These are phyloP conservation scores for Talaromyces nanjingensis DNA, from an alignment of 495 filamentous ascomycete species.

Conservation along the genomic window DNA sequence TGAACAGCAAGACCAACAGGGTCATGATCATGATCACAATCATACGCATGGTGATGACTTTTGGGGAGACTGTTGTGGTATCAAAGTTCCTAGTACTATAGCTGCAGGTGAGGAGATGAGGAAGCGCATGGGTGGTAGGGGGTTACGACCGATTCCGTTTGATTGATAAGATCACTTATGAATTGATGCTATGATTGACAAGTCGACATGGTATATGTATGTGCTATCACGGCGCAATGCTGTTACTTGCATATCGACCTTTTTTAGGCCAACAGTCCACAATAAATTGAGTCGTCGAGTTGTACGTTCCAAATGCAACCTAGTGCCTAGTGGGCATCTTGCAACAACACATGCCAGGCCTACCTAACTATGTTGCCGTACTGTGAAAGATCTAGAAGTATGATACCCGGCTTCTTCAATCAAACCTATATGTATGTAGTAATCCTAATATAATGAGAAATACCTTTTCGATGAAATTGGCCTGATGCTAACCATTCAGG, in stretches of 20 bases:
- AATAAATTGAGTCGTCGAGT: too few relatives aligned
- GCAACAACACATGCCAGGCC: too few relatives aligned
- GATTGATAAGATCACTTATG: slow-evolving; percentile 43
- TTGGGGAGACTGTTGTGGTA: slow-evolving; percentile 98
- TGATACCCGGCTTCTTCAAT: too few relatives aligned
- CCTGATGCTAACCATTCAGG: too few relatives aligned
- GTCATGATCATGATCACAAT: slow-evolving; percentile 47
- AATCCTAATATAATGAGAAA: too few relatives aligned
- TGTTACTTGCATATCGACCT: not conserved
- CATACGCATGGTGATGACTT: slow-evolving; percentile 51
- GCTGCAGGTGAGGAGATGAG: slow-evolving; percentile 81
- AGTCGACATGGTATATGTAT: not conserved
- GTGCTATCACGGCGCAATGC: not conserved
- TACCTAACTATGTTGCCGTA: too few relatives aligned
- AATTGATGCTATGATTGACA: not conserved
- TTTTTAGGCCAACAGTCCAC: not conserved
- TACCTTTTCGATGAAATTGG: too few relatives aligned
- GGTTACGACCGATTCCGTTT: slow-evolving; percentile 82
- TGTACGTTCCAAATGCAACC: too few relatives aligned
- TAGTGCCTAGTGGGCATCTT: too few relatives aligned
- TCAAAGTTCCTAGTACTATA: slow-evolving; percentile 91
- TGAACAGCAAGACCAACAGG: slow-evolving; percentile 39
- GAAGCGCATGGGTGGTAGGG: slow-evolving; percentile 58
- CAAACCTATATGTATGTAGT: too few relatives aligned
- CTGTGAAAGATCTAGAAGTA: too few relatives aligned